A percentile compares a stretch with the other conserved stretches of the same genome.
phyloP scores from a whole-genome alignment of 2,329 filamentous ascomycete species.

The Ascochyta lentis region DNA sequence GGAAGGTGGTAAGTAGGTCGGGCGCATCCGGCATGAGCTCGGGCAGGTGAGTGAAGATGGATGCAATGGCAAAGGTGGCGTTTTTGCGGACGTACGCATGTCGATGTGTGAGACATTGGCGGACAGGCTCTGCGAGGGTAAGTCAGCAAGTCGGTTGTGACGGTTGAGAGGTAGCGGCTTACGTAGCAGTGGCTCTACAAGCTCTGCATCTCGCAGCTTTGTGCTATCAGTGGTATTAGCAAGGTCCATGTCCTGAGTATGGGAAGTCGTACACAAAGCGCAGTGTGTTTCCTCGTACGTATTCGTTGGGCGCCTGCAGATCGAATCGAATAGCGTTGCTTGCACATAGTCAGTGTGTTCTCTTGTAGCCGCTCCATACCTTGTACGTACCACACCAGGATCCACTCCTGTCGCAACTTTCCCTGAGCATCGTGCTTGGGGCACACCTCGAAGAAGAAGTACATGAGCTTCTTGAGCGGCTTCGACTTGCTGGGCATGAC shows the following conservation, averaged over 20 bases:
- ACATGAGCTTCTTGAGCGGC: slow-evolving; percentile 94
- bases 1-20: slow-evolving; percentile 87
- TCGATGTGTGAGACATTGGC: slow-evolving; percentile 91
- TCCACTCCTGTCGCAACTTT: slow-evolving; percentile 99
- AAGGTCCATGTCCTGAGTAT: background rate
- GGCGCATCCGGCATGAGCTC: slow-evolving; percentile 93
- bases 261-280: slow-evolving; percentile 71
- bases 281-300: slow-evolving; percentile 96
- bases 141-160: slow-evolving; percentile 16
- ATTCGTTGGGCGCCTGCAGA: slow-evolving; percentile 96
- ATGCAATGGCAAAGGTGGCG: slow-evolving; percentile 91
- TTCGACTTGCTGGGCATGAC: slow-evolving; percentile 99
- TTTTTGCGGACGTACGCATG: slow-evolving; percentile 99
- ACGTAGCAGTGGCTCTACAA: slow-evolving; percentile 91
- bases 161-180: slow-evolving; percentile 6
- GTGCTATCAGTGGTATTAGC: slow-evolving; percentile 54
- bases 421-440: slow-evolving; percentile 90
- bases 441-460: slow-evolving; percentile 99
- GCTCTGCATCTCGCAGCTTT: slow-evolving; percentile 93
- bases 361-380: background rate
- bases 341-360: slow-evolving; percentile 30
- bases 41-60: slow-evolving; percentile 90
- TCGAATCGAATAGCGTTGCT: slow-evolving; percentile 99
- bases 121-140: slow-evolving; percentile 68
- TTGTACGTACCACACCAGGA: slow-evolving; percentile 83